Evolutionary conservation across 1,284 basidiomycete species (phyloP), one percentile per base, ranked within the genome.

Genomic region (Moesziomyces globuligerus): DNA sequence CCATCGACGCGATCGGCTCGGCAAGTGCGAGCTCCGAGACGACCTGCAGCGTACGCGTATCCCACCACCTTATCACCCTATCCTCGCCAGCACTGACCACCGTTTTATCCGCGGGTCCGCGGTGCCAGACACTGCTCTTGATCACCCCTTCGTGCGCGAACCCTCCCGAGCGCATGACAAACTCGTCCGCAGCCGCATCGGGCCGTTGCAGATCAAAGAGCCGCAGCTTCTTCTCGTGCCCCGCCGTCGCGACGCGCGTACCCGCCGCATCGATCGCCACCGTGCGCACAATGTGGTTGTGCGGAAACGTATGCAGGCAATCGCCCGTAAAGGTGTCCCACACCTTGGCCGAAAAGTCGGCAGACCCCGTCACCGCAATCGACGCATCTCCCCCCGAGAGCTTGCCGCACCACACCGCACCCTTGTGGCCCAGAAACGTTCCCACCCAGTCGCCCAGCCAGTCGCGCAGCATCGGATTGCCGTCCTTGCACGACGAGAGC

Each of bases 281-380:
- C 37, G 91, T 92, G 70, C 94, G 90, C 73, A 99, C 95, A 82
- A 99, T 98, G 84, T 98, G 96, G 82, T 95, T 91, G 84, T 99
- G 95, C 20, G 93, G 89, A 79, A 98, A 96, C 11, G 94, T 97
- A 78, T 97, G 91, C 29, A 98, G 86, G 36, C 87, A 85, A 24
- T 89, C 86, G 60, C 95, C 96, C 29, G 89, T 89, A 83, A 90
- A 94, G 17, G 95, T 93, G 84, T 99, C 94, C 96, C 96, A 99
- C 59, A 98, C 88, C 86, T 98, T 98, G 59, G 95, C 95, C 44
- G 93, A 93, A 81, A 98, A 99, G 85, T 99, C 96, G 38, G 95
- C 95, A 82, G 91, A 94, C 29, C 92, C 96, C 0, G 94, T 92
- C 10, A 90, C 93, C 10, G 95, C 96, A 75, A 89, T 87, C 20